Conservation (phyloP, 495 filamentous ascomycete species). For the Penicillium paradoxum region DNA sequence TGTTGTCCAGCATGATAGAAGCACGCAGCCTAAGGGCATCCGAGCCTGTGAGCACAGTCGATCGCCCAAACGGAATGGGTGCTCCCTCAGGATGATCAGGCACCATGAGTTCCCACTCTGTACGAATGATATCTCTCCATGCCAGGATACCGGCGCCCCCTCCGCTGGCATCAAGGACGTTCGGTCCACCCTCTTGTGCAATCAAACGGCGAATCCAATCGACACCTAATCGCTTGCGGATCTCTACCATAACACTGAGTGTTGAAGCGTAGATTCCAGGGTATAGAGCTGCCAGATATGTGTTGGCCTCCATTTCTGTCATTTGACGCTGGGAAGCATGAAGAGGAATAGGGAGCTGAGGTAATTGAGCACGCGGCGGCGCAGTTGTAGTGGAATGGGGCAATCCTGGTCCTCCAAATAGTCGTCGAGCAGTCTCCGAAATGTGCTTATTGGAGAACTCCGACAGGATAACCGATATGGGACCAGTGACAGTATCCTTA, state of each 20-base stretch:
- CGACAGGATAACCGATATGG: constrained; percentile 59
- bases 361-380: constrained; percentile 41
- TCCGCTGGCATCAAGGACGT: constrained; percentile 77
- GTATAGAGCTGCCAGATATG: constrained; percentile 71
- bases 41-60: constrained; percentile 59
- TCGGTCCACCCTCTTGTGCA: constrained; percentile 61
- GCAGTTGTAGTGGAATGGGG: constrained; percentile 66
- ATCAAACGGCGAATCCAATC: constrained; percentile 72
- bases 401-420: constrained; percentile 69
- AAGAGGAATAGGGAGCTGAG: constrained; percentile 65
- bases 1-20: constrained; percentile 75
- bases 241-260: constrained; percentile 71
- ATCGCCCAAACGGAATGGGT: constrained; percentile 49
- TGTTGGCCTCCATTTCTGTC: constrained; percentile 83
- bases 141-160: constrained; percentile 81
- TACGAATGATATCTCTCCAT: constrained; percentile 75
- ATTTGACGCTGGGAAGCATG: constrained; percentile 67
- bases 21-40: constrained; percentile 68
- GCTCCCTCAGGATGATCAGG: constrained; percentile 36
- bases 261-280: constrained; percentile 74
- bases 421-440: constrained; percentile 56
- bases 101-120: constrained; percentile 68
- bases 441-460: constrained; percentile 70
- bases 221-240: constrained; percentile 76
- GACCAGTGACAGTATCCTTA: constrained; percentile 56